Base-by-base conservation (phyloP, 495 filamentous ascomycete genomes). In the Paragyromitra xinjiangensis region DNA sequence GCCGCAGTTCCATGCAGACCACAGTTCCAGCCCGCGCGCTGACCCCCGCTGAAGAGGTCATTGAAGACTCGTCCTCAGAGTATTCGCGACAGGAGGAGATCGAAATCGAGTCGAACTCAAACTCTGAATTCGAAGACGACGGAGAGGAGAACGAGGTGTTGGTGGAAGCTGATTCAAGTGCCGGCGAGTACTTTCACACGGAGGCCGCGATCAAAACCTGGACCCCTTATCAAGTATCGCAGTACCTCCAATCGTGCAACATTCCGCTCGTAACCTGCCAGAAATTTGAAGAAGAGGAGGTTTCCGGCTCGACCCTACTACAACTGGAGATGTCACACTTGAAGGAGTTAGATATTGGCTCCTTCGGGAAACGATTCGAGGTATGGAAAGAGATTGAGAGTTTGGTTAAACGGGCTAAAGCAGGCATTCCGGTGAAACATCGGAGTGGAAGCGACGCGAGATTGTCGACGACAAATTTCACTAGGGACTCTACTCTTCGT, bases 271-370 rank as follows among this genome's bases (percentile, higher is more conserved):
- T 87, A 65, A 94, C 97, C 75, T 98, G 96, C 83, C 91, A 95
- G 55, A 91, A 98, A 9, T 99, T 99, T 80, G 88, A 91, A 78
- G 94, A 98, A 78, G 94, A 99, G 85, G 96, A 99, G 83, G 97
- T 99, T 69, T 90, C 92, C 12, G 96, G 96, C 45, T 93, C 98
- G 75, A 94, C 98, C 12, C 84, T 99, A 16, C 67, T 83, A 7
- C 74, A 83, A 44, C 85, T 99, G 63, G 93, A 93, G 24, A 96
- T 99, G 94, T 92, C 97, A 75, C 96, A 98, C 82, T 89, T 98
- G 84, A 97, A 97, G 83, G 95, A 95, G 66, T 94, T 98, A 76
- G 93, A 98, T 65, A 88, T 99, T 78, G 96, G 96, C 11, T 92
- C 94, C 9, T 83, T 83, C 65, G 81, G 81, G 9, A 82, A 81